Base-by-base conservation (phyloP, 768 basidiomycete genomes). In the Sistotremastrum suecicum region DNA sequence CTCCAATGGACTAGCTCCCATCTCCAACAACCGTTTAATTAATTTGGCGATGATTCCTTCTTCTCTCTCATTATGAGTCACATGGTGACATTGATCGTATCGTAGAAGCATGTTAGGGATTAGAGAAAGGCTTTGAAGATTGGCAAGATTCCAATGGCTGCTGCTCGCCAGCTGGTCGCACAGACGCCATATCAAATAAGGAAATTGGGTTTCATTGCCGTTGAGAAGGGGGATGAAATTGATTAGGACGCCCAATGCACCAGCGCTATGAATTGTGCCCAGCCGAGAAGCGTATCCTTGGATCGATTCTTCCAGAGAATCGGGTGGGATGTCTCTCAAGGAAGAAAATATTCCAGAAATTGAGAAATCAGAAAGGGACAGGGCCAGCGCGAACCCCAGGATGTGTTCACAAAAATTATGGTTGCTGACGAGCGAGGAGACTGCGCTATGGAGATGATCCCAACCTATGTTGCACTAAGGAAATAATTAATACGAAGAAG, bases 71-170 rank as follows among this genome's bases (percentile, higher is more conserved):
- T 20, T 6, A 43, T 7, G 20, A 20, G 20, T 20, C 20, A 20
- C 20, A 20, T 20, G 20, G 7, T 7, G 34, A 20, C 33, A 9
- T 30, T 43, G 20, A 69, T 3, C 62, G 51, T 7, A 64, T 51
- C 8, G 40, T 38, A 10, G 49, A 39, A 33, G 53, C 43, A 46
- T 42, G 52, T 43, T 52, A 53, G 20, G 60, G 55, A 41, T 52
- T 51, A 46, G 58, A 65, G 54, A 77, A 75, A 78, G 58, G 51
- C 66, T 75, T 53, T 75, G 77, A 39, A 89, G 63, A 7, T 82
- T 62, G 7, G 76, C 80, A 20, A 76, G 76, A 54, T 88, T 88
- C 34, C 79, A 67, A 58, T 87, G 86, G 48, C 68, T 76, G 32
- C 69, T 64, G 5, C 64, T 64, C 4, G 74, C 70, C 3, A 88